phyloP scores from a whole-genome alignment of 1,139 yeast genomes.

The Williopsis jadinii region DNA sequence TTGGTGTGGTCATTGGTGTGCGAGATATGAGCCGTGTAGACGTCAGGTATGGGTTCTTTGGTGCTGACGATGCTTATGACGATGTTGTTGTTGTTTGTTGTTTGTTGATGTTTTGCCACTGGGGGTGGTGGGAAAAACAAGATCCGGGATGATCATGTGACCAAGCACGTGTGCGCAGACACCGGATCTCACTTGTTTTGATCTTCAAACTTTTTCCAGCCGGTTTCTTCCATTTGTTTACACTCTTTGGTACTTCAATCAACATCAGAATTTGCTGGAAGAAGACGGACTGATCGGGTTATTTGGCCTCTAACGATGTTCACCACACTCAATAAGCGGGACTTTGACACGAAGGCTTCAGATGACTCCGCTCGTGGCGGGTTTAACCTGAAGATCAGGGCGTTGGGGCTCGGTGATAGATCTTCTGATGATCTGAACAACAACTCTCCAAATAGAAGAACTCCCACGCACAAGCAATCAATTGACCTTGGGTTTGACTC shows the following conservation, averaged over 20 bases:
- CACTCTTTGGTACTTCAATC: too few species aligned
- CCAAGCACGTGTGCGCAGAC: too few species aligned
- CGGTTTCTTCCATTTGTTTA: too few species aligned
- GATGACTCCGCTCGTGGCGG: slow-evolving; percentile 4
- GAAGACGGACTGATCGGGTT: too few species aligned
- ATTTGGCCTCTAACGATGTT: too few species aligned
- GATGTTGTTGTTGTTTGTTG: background rate
- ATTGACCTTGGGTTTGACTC: slow-evolving; percentile 14
- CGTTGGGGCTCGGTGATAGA: slow-evolving; percentile 7
- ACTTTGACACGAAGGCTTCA: slow-evolving; percentile 7
- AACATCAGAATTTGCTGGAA: too few species aligned
- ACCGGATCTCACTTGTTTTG: too few species aligned
- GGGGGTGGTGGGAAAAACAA: too few species aligned
- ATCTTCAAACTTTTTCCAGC: too few species aligned
- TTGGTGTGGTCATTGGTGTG: slow-evolving; percentile 19
- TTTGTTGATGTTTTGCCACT: background rate
- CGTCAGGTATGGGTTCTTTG: background rate
- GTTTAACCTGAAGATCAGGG: slow-evolving; percentile 14
- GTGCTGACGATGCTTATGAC: too few species aligned
- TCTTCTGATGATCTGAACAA: slow-evolving; percentile 14
- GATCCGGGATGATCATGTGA: too few species aligned
- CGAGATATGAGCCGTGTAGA: background rate
- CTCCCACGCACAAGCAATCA: slow-evolving; percentile 17
- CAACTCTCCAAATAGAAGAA: slow-evolving; percentile 19
- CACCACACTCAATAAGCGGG: too few species aligned